Base-by-base conservation (phyloP, 345 rosid species). In the Iberis pinnata region DNA sequence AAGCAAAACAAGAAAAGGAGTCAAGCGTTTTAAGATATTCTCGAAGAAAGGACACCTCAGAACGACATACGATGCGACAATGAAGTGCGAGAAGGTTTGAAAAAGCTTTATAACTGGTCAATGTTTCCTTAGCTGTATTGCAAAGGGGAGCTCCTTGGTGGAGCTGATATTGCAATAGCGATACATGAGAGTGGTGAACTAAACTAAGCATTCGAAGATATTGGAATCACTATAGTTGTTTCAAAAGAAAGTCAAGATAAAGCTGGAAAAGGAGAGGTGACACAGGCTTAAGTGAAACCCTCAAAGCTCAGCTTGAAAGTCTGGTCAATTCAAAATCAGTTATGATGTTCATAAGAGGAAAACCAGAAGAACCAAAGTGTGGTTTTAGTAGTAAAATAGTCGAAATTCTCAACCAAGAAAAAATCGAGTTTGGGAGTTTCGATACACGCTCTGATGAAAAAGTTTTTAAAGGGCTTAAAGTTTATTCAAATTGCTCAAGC, bases 91-190 rank as follows among this genome's bases (percentile, higher is more conserved):
- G 97, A 93, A 70, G 97, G 95, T 12, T 76, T 88, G 79, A 93
- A 93, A 77, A 76, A 83, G 71, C 82, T 78, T 77, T 93, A 94
- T 4, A 82, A 93, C 59, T 88, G 99, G 99, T 97, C 99, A 15
- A 93, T 97, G 27, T 93, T 67, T 71, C 99, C 99, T 70, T 95
- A 88, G 77, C 79, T 93, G 45, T 93, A 83, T 70, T 82, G 81
- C 81, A 88, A 78, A 12, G 95, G 99, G 29, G 97, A 93, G 61
- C 90, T 93, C 47, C 85, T 93, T 15, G 99, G 99, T 64, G 99
- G 99, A 39, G 72, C 75, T 69, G 99, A 93, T 69, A 93, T 93
- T 25, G 80, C 15, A 24, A 77, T 78, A 36, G 80, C 99, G 31
- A 93, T 93, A 97, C 95, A 88, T 35, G 75, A 86, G 64, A 80